phyloP scores from a whole-genome alignment of 805 yeast genomes.

The Wickerhamiella qilinensis region DNA sequence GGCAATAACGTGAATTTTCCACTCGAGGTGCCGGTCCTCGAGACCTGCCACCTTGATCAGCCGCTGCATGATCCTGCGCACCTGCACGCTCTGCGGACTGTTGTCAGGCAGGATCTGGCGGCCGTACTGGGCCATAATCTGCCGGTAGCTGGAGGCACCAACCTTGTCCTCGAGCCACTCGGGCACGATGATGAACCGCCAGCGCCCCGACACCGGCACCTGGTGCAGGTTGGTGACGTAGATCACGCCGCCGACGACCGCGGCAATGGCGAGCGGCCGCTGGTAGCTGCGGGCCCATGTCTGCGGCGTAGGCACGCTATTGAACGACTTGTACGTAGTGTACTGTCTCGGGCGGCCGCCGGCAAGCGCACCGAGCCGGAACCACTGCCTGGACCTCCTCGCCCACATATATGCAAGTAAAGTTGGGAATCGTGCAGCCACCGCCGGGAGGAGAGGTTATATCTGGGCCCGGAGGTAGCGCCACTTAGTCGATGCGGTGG shows the following conservation, averaged over 20 bases:
- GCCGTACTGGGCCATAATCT: slow-evolving; percentile 39
- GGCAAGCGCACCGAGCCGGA: too few relatives aligned
- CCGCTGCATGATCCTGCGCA: slow-evolving; percentile 45
- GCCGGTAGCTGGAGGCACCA: slow-evolving; percentile 49
- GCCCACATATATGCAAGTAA: too few relatives aligned
- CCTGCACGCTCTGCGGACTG: slow-evolving; percentile 43
- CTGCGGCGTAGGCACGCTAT: neutral
- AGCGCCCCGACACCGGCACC: slow-evolving; percentile 69
- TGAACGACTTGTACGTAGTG: neutral
- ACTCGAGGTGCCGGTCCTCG: slow-evolving; percentile 24
- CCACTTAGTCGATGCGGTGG: too few relatives aligned
- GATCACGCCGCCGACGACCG: slow-evolving; percentile 21
- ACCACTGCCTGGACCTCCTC: too few relatives aligned
- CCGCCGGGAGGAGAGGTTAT: too few relatives aligned
- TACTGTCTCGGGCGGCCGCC: neutral
- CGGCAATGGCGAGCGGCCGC: slow-evolving; percentile 13
- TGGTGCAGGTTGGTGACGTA: slow-evolving; percentile 45
- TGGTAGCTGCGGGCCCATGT: slow-evolving; percentile 3
- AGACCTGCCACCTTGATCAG: slow-evolving; percentile 29
- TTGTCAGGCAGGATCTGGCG: slow-evolving; percentile 39
- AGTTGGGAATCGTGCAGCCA: too few relatives aligned
- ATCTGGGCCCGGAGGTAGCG: too few relatives aligned
- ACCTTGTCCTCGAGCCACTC: slow-evolving; percentile 43
- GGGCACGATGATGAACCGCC: slow-evolving; percentile 56
- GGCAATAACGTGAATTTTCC: slow-evolving; percentile 73